Evolutionary conservation across 345 rosid species (phyloP).

Genomic region (Dipteronia dyeriana): DNA sequence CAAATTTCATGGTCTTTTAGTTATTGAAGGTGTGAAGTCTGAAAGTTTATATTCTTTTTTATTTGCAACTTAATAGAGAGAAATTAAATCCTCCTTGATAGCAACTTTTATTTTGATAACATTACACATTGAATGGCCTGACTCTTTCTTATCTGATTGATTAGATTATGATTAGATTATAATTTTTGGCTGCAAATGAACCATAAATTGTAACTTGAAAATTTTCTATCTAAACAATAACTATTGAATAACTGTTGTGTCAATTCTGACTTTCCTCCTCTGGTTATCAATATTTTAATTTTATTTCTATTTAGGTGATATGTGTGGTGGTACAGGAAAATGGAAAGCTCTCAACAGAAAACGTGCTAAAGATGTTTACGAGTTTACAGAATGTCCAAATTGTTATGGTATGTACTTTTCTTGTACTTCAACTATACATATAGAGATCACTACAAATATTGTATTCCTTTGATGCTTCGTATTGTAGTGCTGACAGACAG

Average conservation of each 20-base stretch:
- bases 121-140: not conserved
- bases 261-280: not conserved
- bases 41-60: not conserved
- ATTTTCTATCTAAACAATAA: not conserved
- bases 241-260: slow-evolving; percentile 1
- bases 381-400: slow-evolving; percentile 92
- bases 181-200: not conserved
- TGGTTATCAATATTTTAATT: slow-evolving; percentile 14
- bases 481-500: not conserved
- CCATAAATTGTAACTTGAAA: not conserved
- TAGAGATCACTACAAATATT: not conserved
- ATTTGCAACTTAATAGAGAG: not conserved
- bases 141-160: too few species aligned
- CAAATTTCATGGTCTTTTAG: not conserved
- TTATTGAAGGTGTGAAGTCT: not conserved
- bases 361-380: slow-evolving; percentile 96
- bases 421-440: not conserved
- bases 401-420: slow-evolving; percentile 66
- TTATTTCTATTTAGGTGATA: slow-evolving; percentile 66
- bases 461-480: not conserved
- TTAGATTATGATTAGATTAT: not conserved
- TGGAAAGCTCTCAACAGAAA: slow-evolving; percentile 97
- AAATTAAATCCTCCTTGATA: not conserved
- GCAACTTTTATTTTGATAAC: not conserved
- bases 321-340: slow-evolving; percentile 99